Evolutionary conservation across 192 early-diverging fungal genomes (phyloP).

Genomic region (Dispira parvispora): DNA sequence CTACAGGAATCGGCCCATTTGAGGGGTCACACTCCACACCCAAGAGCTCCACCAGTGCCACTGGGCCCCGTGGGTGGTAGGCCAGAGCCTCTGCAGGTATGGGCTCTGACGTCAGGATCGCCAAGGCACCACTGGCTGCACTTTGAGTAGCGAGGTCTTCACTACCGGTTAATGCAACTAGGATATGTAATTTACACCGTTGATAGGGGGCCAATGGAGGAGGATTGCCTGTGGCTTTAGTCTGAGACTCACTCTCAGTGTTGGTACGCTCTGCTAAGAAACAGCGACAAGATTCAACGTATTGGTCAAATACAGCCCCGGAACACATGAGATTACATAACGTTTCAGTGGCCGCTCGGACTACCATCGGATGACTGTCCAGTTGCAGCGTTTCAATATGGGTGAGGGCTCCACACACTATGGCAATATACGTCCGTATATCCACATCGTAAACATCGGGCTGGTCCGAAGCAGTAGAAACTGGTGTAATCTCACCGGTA

Average conservation of each 20-base stretch:
- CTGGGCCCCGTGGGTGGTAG: constrained; percentile 17
- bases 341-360: constrained; percentile 76
- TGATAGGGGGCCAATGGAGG: constrained; percentile 15
- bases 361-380: constrained; percentile 60
- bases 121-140: constrained; percentile 74
- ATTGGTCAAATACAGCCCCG: constrained; percentile 60
- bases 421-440: constrained; percentile 39
- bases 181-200: constrained; percentile 46
- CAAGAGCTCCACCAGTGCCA: constrained; percentile 5
- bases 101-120: constrained; percentile 48
- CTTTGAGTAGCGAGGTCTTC: constrained; percentile 70
- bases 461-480: neutral
- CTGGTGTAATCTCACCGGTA: neutral
- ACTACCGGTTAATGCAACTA: constrained; percentile 73
- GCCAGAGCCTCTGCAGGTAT: constrained; percentile 20
- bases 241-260: neutral
- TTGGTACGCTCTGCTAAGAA: neutral
- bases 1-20: neutral
- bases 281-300: constrained; percentile 22
- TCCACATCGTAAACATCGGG: constrained; percentile 28
- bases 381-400: constrained; percentile 65
- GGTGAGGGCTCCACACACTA: constrained; percentile 39
- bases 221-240: neutral
- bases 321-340: constrained; percentile 89
- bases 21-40: neutral